A percentile compares a stretch with the other conserved stretches of the same genome.
phyloP scores from a whole-genome alignment of 208 protist genomes.

The Crithidia expoeki region DNA sequence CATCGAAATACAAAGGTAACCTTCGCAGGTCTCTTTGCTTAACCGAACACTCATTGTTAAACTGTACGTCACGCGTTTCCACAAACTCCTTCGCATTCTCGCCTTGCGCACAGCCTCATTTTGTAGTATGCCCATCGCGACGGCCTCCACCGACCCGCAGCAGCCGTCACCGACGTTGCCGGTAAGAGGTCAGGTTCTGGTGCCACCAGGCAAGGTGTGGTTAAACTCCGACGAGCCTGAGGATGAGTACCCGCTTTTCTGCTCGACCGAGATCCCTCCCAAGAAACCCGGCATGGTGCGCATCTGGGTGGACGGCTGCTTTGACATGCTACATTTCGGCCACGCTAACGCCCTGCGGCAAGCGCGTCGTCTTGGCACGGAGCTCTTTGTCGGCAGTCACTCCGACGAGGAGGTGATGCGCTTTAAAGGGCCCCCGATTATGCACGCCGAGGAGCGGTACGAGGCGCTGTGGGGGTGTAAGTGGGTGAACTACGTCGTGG shows the following conservation, averaged over 20 bases:
- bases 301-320: conserved; percentile 92
- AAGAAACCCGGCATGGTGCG: conserved; percentile 76
- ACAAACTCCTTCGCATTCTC: neutral
- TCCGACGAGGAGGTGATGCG: conserved; percentile 95
- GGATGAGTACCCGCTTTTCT: conserved; percentile 73
- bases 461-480: conserved; percentile 96
- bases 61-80: neutral
- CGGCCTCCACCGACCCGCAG: neutral
- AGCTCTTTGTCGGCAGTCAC: conserved; percentile 97
- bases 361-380: conserved; percentile 88
- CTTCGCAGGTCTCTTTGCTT: too few species aligned
- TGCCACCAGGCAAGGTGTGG: conserved; percentile 56
- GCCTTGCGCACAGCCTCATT: neutral
- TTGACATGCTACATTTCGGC: conserved; percentile 93
- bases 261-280: conserved; percentile 41
- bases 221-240: conserved; percentile 72
- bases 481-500: conserved; percentile 98
- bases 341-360: conserved; percentile 90
- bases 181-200: conserved; percentile 4
- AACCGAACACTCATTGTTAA: too few species aligned
- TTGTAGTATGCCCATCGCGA: neutral
- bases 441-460: conserved; percentile 96
- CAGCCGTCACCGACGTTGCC: conserved; percentile 4
- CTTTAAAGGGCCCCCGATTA: conserved; percentile 97
- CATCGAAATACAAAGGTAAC: too few species aligned